Evolutionary conservation across 2,329 filamentous ascomycete species (phyloP), one percentile per base, ranked within the genome.

Genomic region (Aureobasidium lini): DNA sequence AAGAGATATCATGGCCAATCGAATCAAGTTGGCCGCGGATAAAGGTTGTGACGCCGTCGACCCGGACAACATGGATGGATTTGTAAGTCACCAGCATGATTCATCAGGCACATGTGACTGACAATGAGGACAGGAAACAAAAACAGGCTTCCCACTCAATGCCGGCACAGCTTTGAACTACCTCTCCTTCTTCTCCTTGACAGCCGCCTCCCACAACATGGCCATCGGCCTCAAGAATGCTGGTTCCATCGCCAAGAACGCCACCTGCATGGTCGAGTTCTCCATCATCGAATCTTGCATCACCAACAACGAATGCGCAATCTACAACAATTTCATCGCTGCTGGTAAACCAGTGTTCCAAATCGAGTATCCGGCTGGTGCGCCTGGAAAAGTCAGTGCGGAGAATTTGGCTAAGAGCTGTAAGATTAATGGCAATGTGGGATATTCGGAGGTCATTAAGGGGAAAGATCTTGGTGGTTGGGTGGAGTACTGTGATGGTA

Each of bases 271-370:
- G 5, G 80, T 87, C 57, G 77, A 87, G 66, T 90, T 86, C 72
- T 80, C 78, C 6, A 85, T 90, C 65, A 87, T 88, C 70, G 87
- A 89, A 75, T 80, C 88, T 72, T 89, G 87, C 68, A 77, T 79
- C 15, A 65, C 85, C 68, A 82, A 82, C 65, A 61, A 72, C 4
- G 85, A 89, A 68, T 88, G 86, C 67, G 72, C 74, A 37, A 77
- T 72, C 1, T 88, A 84, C 68, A 70, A 73, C 2, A 70, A 78
- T 3, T 88, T 88, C 66, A 79, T 85, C 59, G 66, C 77, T 9
- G 79, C 79, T 6, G 76, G 77, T 34, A 88, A 89, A 70, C 85
- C 86, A 1, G 86, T 89, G 34, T 88, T 89, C 69, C 82, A 88
- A 68, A 87, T 89, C 63, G 87, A 89, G 73, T 89, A 89, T 66